Percentiles rank a stretch among this genome's conserved stretches.
phyloP scores from a whole-genome alignment of 495 filamentous ascomycete genomes.

The Penicillium lividum region DNA sequence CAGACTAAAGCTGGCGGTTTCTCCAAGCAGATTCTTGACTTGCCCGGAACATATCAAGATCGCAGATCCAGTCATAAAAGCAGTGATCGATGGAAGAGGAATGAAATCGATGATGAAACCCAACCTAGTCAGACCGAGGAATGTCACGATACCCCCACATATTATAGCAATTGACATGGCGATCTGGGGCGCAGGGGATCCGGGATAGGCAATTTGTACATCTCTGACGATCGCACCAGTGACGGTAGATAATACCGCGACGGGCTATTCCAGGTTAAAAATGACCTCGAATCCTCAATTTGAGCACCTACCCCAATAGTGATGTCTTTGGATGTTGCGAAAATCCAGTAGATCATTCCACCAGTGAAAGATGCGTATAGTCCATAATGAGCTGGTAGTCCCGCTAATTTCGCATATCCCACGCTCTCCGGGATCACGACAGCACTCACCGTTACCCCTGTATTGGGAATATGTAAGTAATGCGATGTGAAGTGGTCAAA shows the following conservation, averaged over 20 bases:
- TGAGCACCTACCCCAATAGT: slow-evolving; percentile 66
- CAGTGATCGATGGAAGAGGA: slow-evolving; percentile 83
- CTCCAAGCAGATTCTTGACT: slow-evolving; percentile 81
- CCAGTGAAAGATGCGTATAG: slow-evolving; percentile 98
- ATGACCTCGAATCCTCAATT: too few relatives aligned
- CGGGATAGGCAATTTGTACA: slow-evolving; percentile 55
- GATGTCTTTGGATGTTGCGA: slow-evolving; percentile 98
- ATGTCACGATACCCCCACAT: slow-evolving; percentile 75
- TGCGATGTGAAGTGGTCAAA: too few relatives aligned
- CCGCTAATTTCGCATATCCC: slow-evolving; percentile 89
- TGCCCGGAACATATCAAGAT: slow-evolving; percentile 88
- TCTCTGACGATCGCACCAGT: slow-evolving; percentile 75
- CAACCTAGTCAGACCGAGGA: slow-evolving; percentile 74
- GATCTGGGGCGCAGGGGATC: slow-evolving; percentile 60
- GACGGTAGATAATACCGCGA: slow-evolving; percentile 92
- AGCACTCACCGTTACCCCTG: slow-evolving; percentile 79
- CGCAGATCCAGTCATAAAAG: slow-evolving; percentile 98
- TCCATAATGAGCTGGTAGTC: slow-evolving; percentile 76
- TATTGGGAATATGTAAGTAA: not conserved
- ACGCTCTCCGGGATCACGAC: slow-evolving; percentile 97
- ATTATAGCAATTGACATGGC: slow-evolving; percentile 81
- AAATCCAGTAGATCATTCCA: slow-evolving; percentile 95
- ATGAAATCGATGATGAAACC: slow-evolving; percentile 98
- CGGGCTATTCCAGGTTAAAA: slow-evolving; percentile 48
- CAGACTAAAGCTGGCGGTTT: slow-evolving; percentile 68